phyloP scores from a whole-genome alignment of 1,284 basidiomycete species.

The Marasmius sp. region DNA sequence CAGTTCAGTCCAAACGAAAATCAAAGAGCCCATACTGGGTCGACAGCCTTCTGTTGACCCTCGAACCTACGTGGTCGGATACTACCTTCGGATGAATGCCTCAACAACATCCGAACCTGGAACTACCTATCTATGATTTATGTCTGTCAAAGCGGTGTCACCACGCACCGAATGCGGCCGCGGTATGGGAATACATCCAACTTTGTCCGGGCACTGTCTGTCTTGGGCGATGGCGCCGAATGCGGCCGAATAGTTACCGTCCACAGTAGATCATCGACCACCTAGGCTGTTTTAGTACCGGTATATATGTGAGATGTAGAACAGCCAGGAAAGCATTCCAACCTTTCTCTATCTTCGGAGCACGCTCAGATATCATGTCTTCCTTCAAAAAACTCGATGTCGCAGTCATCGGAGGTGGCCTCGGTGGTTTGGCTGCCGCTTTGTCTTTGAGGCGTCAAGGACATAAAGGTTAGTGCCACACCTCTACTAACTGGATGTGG shows the following conservation, averaged over 20 bases:
- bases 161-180: background rate
- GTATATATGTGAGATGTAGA: background rate
- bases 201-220: background rate
- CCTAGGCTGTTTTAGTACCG: background rate
- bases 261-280: background rate
- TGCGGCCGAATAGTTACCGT: background rate
- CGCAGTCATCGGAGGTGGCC: conserved; percentile 22
- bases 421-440: conserved; percentile 23
- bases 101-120: too few relatives aligned
- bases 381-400: conserved; percentile 23
- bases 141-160: background rate
- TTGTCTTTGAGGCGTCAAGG: conserved; percentile 23
- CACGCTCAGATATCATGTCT: background rate
- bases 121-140: background rate
- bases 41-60: too few relatives aligned
- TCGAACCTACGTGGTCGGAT: too few relatives aligned
- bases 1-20: too few relatives aligned
- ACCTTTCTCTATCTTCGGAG: background rate
- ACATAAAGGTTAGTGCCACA: conserved; percentile 20
- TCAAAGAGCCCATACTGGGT: too few relatives aligned
- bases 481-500: background rate
- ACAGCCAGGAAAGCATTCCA: background rate
- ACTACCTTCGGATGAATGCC: too few relatives aligned
- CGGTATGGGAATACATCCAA: background rate
- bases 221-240: background rate